phyloP scores from a whole-genome alignment of 352 stramenopile genomes.

The Thalassiosira hispida region DNA sequence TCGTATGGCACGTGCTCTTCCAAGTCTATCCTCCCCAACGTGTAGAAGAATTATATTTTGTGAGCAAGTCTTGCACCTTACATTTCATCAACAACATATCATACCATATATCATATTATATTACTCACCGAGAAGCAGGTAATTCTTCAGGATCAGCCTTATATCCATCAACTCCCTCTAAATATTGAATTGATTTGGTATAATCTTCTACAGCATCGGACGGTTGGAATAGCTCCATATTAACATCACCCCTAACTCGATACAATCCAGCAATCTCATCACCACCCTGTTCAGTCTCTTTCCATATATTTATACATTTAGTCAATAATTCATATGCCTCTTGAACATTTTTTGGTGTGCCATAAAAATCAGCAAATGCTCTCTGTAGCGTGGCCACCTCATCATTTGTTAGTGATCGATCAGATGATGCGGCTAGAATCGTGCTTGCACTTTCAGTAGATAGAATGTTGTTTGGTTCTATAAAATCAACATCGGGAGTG shows the following conservation, averaged over 20 bases:
- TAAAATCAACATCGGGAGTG: too few relatives aligned
- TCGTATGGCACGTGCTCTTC: conserved; percentile 61
- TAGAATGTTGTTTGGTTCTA: too few relatives aligned
- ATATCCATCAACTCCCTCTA: conserved; percentile 50
- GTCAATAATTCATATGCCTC: conserved; percentile 53
- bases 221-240: conserved; percentile 54
- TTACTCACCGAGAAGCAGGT: conserved; percentile 53
- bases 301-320: conserved; percentile 59
- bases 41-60: not conserved
- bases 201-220: conserved; percentile 63
- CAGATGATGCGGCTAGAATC: not conserved
- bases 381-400: too few relatives aligned
- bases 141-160: conserved; percentile 68
- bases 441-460: too few relatives aligned
- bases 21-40: conserved; percentile 24
- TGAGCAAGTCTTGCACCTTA: not conserved
- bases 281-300: conserved; percentile 49
- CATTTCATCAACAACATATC: too few relatives aligned
- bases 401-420: too few relatives aligned
- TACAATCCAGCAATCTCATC: conserved; percentile 77
- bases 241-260: conserved; percentile 72
- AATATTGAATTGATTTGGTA: conserved; percentile 57
- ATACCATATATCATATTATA: not conserved
- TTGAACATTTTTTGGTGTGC: conserved; percentile 19
- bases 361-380: too few relatives aligned